A percentile compares a stretch with the other conserved stretches of the same genome.
phyloP scores from a whole-genome alignment of 202 grass and related monocot species.

The Brachypodium distachyon region DNA sequence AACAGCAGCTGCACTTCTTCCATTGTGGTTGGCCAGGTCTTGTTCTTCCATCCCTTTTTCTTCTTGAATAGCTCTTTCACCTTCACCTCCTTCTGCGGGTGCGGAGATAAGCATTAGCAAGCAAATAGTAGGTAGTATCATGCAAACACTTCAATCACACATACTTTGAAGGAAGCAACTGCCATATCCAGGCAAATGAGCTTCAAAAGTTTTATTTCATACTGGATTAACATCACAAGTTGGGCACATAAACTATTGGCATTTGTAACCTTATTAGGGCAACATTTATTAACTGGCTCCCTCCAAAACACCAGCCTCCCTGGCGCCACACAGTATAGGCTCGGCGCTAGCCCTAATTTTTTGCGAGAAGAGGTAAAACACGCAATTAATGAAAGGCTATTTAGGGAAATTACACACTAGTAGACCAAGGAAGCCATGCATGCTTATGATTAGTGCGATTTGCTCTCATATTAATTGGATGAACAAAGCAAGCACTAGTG shows the following conservation, averaged over 20 bases:
- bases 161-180: background rate
- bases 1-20: constrained; percentile 88
- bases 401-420: no score
- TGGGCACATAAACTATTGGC: no score
- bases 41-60: constrained; percentile 78
- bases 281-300: background rate
- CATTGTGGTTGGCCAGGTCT: constrained; percentile 57
- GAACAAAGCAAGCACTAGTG: no score
- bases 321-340: no score
- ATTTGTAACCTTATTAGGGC: background rate
- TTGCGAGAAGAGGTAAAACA: no score
- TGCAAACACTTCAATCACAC: background rate
- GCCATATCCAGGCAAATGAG: background rate
- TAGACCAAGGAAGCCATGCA: no score
- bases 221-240: background rate
- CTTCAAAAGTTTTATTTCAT: background rate
- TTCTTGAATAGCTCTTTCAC: constrained; percentile 92
- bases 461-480: no score
- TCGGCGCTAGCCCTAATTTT: no score
- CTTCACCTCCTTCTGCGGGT: constrained; percentile 74
- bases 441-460: no score
- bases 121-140: background rate
- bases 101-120: background rate
- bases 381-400: no score
- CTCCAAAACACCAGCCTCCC: no score